A percentile compares a stretch with the other conserved stretches of the same genome.
Evolutionary conservation across 2,329 filamentous ascomycete genomes (phyloP).

Genomic region (Trichoderma semiorbis): DNA sequence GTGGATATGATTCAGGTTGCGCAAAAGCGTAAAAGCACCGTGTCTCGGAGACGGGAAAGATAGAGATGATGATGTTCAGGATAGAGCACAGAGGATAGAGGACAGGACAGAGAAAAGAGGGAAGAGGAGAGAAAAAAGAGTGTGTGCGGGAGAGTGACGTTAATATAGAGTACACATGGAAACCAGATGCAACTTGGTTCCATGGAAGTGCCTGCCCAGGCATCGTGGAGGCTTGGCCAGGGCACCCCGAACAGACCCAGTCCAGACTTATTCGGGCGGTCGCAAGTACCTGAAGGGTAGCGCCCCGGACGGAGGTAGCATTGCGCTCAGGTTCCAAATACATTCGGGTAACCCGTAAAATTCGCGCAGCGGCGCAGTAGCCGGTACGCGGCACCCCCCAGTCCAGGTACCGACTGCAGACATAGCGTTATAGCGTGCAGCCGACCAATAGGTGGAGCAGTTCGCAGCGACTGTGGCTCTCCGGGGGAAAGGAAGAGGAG

Average conservation of each 20-base stretch:
- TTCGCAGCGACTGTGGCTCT: neutral
- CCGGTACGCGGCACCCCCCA: neutral
- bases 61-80: neutral
- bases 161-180: neutral
- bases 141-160: neutral
- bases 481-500: constrained; percentile 22
- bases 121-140: neutral
- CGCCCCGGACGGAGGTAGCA: neutral
- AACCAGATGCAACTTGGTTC: neutral
- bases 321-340: neutral
- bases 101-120: neutral
- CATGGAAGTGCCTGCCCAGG: neutral
- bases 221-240: neutral
- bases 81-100: neutral
- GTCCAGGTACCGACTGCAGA: neutral
- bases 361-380: neutral
- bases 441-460: neutral
- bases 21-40: neutral
- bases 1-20: neutral
- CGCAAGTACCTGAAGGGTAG: neutral
- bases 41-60: neutral
- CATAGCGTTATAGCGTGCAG: neutral
- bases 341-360: neutral
- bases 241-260: neutral
- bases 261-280: neutral